Evolutionary conservation across 225 moss, liverwort and hornwort genomes (phyloP), one percentile per base, ranked within the genome.

Genomic region (Sphagnum tenellum): DNA sequence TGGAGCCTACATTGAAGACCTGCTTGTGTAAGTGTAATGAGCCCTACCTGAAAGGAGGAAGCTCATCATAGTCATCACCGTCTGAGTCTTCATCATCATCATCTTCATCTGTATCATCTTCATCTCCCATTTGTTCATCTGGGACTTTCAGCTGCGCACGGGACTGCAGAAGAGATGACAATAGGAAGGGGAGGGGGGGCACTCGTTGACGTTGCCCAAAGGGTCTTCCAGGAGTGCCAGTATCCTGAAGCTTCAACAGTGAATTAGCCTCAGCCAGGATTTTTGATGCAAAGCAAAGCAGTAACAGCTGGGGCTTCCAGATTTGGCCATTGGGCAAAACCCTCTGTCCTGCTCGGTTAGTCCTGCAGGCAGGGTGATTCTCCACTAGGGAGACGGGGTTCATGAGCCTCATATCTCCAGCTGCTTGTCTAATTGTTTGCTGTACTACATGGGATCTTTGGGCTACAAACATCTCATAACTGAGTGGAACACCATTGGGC

Each of bases 371-470:
- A 5, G 58, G 48, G 61, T 87, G 86, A 68, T 87, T 87, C 77
- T 87, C 86, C 56, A 83, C 86, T n/a, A 87, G 58, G 9, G 86
- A 87, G 9, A 87, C 86, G 5, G 86, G 86, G 57, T 83, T 87
- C 86, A 87, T 83, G 5, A 87, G 79, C 3, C 86, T 77, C 80
- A 78, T 83, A 44, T 87, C 86, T 44, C 86, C 86, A 44, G 83
- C 83, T 57, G 86, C 86, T 66, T 86, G 86, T 45, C 86, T 74
- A 9, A 86, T 86, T 2, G 86, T 78, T 62, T 86, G 86, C 64
- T 86, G 86, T 10, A 86, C 86, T 3, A 80, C 80, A 66, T 86
- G 82, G 49, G 86, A 82, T 9, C 86, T 77, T 57, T 86, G 82
- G 2, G 80, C 73, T 14, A 86, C 80, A 66, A 82, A 86, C 77